These are phyloP conservation scores for Antarctomyces pellizariae DNA, from an alignment of 495 filamentous ascomycete genomes.

Conservation along the genomic window DNA sequence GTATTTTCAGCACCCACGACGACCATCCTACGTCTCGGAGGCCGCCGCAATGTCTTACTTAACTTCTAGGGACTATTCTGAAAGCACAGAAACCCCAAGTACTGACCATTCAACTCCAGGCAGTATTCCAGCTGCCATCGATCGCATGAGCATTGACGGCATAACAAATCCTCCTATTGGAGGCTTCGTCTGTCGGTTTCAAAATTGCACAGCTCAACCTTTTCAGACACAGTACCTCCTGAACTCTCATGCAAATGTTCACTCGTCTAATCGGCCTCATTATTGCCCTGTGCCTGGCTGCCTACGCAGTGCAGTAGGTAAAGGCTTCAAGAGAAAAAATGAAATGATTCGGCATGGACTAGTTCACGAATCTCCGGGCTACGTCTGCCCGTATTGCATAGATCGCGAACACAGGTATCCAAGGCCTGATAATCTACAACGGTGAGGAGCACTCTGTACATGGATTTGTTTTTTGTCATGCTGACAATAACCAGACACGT, in stretches of 20 bases:
- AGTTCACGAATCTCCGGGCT: conserved; percentile 86
- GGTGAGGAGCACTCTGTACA: no score
- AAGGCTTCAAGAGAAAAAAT: conserved; percentile 96
- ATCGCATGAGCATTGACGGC: conserved; percentile 27
- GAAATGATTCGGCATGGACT: conserved; percentile 97
- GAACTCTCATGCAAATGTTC: conserved; percentile 95
- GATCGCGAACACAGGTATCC: conserved; percentile 94
- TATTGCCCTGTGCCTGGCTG: conserved; percentile 73
- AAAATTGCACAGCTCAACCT: conserved; percentile 56
- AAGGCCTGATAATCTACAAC: conserved; percentile 88
- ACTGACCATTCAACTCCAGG: conserved; percentile 12
- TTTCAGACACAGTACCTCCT: conserved; percentile 77
- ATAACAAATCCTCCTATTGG: conserved; percentile 19
- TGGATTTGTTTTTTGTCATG: no score
- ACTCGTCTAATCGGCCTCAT: conserved; percentile 73
- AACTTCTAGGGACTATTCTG: no score
- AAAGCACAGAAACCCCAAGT: conserved; percentile 11
- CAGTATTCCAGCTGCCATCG: conserved; percentile 13
- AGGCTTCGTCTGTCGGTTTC: conserved; percentile 30
- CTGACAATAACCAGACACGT: no score
- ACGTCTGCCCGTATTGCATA: conserved; percentile 91
- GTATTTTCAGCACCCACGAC: conserved; percentile 3
- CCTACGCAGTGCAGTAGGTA: conserved; percentile 57
- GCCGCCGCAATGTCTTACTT: no score
- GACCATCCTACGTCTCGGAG: conserved; percentile 8